A percentile compares a stretch with the other conserved stretches of the same genome.
These are phyloP conservation scores for Apiotrichum mycotoxinovorans DNA, from an alignment of 1,284 basidiomycete species.

Conservation along the genomic window DNA sequence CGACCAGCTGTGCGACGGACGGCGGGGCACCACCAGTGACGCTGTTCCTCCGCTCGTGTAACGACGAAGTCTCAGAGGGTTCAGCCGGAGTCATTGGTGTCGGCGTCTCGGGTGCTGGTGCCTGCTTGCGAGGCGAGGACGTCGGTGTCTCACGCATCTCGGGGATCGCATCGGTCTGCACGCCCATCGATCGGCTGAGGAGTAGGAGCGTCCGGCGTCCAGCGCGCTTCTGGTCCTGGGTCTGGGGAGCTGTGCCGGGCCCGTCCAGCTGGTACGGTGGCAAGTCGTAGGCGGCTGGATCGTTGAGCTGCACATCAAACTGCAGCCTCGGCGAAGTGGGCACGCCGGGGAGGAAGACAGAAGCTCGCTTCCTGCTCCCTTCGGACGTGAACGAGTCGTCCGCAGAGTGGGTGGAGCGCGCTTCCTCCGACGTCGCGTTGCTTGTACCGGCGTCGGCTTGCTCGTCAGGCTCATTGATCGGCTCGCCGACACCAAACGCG, in stretches of 20 bases:
- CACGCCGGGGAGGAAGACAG: slow-evolving; percentile 24
- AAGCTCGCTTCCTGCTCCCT: slow-evolving; percentile 37
- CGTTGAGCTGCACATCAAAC: neutral
- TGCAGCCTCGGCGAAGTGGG: slow-evolving; percentile 10
- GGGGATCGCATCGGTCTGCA: slow-evolving; percentile 64
- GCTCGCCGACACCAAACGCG: slow-evolving; percentile 26
- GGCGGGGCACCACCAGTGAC: neutral
- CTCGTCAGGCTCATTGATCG: slow-evolving; percentile 36
- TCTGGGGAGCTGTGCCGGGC: neutral
- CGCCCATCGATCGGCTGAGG: slow-evolving; percentile 62
- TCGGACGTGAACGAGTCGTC: slow-evolving; percentile 30
- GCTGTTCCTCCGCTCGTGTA: slow-evolving; percentile 21
- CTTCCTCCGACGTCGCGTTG: slow-evolving; percentile 1
- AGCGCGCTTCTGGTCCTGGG: slow-evolving; percentile 22
- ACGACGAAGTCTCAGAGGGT: slow-evolving; percentile 35
- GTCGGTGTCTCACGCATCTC: neutral
- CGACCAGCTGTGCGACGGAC: slow-evolving; percentile 2
- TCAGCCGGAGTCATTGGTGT: slow-evolving; percentile 10
- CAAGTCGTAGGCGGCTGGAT: neutral
- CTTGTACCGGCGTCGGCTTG: slow-evolving; percentile 10
- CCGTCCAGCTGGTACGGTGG: slow-evolving; percentile 4
- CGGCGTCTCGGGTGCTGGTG: neutral
- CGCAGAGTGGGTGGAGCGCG: slow-evolving; percentile 25
- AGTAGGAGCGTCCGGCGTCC: slow-evolving; percentile 55
- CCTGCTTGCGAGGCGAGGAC: neutral